Percentiles rank a stretch among this genome's conserved stretches.
Evolutionary conservation across 163 green algal species (phyloP).

Genomic region (Botryococcus braunii): DNA sequence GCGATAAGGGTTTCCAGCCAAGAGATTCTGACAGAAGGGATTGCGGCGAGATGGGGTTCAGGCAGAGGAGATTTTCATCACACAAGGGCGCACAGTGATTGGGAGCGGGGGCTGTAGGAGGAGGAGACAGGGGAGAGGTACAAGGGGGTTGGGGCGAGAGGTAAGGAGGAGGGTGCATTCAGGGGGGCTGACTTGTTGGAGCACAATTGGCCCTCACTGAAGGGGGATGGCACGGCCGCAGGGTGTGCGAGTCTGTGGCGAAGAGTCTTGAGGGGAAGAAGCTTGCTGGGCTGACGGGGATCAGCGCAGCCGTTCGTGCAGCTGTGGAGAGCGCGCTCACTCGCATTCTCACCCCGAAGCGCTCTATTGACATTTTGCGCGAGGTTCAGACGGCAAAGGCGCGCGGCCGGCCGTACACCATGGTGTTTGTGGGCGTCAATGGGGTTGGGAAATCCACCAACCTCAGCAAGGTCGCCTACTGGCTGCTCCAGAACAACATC

Average conservation of each 20-base stretch:
- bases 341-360: constrained; percentile 81
- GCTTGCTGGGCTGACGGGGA: constrained; percentile 78
- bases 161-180: too few relatives aligned
- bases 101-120: too few relatives aligned
- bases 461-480: constrained; percentile 92
- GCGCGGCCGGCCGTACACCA: constrained; percentile 79
- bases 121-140: too few relatives aligned
- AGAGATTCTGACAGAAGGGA: too few relatives aligned
- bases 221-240: constrained; percentile 9
- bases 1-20: too few relatives aligned
- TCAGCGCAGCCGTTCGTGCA: constrained; percentile 46
- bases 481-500: constrained; percentile 78
- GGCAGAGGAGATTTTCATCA: too few relatives aligned
- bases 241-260: constrained; percentile 54
- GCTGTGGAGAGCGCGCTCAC: constrained; percentile 84
- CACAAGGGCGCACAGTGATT: too few relatives aligned
- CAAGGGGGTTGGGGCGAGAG: too few relatives aligned
- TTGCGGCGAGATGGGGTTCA: too few relatives aligned
- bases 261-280: constrained; percentile 70
- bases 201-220: background rate
- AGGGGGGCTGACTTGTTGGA: background rate
- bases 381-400: constrained; percentile 39
- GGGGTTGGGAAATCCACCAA: constrained; percentile 98
- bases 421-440: constrained; percentile 98
- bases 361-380: constrained; percentile 63